Percentiles rank a stretch among this genome's conserved stretches.
phyloP scores from a whole-genome alignment of 1,284 basidiomycete species.

The Blastosporella zonata region DNA sequence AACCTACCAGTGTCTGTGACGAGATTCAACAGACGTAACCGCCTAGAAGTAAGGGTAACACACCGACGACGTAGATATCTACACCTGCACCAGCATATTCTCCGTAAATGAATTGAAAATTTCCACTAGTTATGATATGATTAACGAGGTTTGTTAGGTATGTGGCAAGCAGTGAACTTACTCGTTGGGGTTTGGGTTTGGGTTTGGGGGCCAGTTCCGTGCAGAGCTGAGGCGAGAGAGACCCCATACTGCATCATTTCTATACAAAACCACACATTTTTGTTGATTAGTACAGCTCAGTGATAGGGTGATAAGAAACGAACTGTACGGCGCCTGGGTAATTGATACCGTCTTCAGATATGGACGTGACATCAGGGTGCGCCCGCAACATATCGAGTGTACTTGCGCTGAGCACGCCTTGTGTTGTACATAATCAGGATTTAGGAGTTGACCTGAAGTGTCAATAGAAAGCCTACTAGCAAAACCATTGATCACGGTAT shows the following conservation, averaged over 20 bases:
- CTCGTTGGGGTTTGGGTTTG: slow-evolving; percentile 14
- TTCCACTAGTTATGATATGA: background rate
- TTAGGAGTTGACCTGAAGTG: background rate
- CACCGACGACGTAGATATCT: slow-evolving; percentile 17
- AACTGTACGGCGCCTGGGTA: slow-evolving; percentile 33
- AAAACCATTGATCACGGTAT: slow-evolving; percentile 50
- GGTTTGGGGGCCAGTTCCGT: slow-evolving; percentile 16
- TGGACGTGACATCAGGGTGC: slow-evolving; percentile 65
- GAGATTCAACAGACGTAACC: background rate
- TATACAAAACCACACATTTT: too few relatives aligned
- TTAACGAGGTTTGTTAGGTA: background rate
- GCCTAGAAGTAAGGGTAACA: background rate
- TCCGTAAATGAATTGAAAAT: slow-evolving; percentile 13
- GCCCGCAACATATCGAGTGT: slow-evolving; percentile 59
- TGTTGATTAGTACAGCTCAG: too few relatives aligned
- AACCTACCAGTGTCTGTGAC: slow-evolving; percentile 10
- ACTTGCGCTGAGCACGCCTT: slow-evolving; percentile 45
- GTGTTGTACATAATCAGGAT: background rate
- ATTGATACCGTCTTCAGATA: slow-evolving; percentile 62
- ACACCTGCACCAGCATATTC: slow-evolving; percentile 18
- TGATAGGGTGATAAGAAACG: background rate
- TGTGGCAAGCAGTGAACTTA: background rate
- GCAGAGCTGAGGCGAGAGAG: slow-evolving; percentile 17
- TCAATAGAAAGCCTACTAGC: slow-evolving; percentile 38
- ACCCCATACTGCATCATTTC: slow-evolving; percentile 28